Percentiles rank a stretch among this genome's conserved stretches.
phyloP scores from a whole-genome alignment of 2,329 filamentous ascomycete genomes.

The Delphinella strobiligena region DNA sequence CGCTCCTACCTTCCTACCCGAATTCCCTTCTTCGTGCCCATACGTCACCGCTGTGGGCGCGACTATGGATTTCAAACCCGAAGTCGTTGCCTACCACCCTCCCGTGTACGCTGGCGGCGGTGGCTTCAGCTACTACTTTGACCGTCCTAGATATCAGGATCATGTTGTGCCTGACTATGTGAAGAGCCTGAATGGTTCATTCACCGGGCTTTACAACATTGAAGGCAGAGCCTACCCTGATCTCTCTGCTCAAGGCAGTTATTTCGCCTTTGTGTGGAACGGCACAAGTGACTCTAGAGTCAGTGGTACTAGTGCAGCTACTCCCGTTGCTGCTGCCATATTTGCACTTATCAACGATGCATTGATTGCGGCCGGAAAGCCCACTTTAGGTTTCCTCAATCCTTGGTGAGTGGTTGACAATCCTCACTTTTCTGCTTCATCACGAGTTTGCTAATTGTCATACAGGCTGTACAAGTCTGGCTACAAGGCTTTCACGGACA shows the following conservation, averaged over 20 bases:
- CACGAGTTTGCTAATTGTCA: background rate
- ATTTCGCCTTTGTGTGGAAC: conserved; percentile 29
- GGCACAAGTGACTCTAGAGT: conserved; percentile 24
- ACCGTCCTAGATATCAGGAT: conserved; percentile 32
- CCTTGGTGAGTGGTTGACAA: conserved; percentile 18
- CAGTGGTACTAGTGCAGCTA: conserved; percentile 41
- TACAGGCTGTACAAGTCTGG: conserved; percentile 33
- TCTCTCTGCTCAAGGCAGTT: conserved; percentile 39
- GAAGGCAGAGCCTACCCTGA: conserved; percentile 35
- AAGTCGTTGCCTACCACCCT: conserved; percentile 37
- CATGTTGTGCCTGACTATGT: conserved; percentile 29
- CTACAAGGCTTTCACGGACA: conserved; percentile 36
- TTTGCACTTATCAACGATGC: conserved; percentile 51
- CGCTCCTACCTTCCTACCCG: conserved; percentile 29
- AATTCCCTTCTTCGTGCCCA: conserved; percentile 36
- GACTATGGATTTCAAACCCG: conserved; percentile 29
- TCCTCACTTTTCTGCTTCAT: background rate
- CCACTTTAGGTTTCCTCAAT: conserved; percentile 43
- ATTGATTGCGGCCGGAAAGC: conserved; percentile 36
- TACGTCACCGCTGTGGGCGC: conserved; percentile 38
- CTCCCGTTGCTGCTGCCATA: conserved; percentile 45
- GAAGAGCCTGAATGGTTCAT: conserved; percentile 25
- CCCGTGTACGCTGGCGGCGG: conserved; percentile 38
- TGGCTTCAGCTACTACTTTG: conserved; percentile 34
- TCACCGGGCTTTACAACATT: conserved; percentile 34